Evolutionary conservation across 257 asterid species (phyloP).

Genomic region (Fraxinus quadrangulata): DNA sequence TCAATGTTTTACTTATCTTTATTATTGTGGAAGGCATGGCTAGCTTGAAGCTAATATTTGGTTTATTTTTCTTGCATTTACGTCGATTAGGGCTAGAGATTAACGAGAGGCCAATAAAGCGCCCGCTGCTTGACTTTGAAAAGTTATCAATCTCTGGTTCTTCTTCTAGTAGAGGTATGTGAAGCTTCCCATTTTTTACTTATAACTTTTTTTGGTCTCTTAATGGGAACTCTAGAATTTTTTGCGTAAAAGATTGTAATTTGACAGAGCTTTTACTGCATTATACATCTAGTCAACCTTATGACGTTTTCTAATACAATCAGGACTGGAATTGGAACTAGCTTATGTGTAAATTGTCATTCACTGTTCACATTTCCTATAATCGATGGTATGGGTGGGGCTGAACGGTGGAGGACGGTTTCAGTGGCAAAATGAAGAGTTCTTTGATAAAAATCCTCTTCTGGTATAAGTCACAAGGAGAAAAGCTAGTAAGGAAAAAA

Average conservation of each 20-base stretch:
- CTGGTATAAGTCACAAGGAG: not conserved
- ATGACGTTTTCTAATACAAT: not conserved
- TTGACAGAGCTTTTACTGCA: not conserved
- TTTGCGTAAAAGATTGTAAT: not conserved
- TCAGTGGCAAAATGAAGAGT: not conserved
- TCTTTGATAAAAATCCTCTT: not conserved
- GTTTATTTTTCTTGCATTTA: not conserved
- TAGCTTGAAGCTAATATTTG: not conserved
- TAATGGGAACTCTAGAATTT: not conserved
- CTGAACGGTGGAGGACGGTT: not conserved
- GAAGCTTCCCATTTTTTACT: constrained; percentile 1
- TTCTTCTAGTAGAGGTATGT: no score
- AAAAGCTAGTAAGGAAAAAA: not conserved
- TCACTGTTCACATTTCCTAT: not conserved
- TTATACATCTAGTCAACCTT: not conserved
- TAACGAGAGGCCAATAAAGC: constrained; percentile 70
- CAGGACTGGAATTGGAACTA: not conserved
- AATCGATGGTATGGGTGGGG: not conserved
- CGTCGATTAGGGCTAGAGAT: constrained; percentile 78
- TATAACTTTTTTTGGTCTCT: not conserved
- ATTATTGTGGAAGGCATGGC: not conserved
- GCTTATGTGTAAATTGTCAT: not conserved
- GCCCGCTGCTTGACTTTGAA: constrained; percentile 65
- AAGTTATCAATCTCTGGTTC: constrained; percentile 36
- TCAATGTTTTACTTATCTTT: not conserved